Evolutionary conservation across 306 rosid species (phyloP), one percentile per base, ranked within the genome.

Genomic region (Castanea mollissima): DNA sequence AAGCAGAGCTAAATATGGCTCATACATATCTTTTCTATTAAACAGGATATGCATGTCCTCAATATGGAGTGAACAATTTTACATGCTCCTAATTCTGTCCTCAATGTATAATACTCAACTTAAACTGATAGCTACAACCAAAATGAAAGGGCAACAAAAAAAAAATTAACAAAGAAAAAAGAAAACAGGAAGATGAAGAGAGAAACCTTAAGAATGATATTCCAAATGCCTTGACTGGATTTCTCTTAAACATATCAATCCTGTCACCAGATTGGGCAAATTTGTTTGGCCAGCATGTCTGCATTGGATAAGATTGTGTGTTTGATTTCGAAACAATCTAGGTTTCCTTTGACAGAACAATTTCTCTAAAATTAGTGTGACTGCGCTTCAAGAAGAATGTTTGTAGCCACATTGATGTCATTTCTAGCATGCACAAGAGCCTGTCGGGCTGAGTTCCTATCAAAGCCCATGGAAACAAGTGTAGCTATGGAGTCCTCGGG

Each of bases 401-500:
- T 90, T n/a, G 99, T 93, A 4, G 99, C 99, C 79, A 87, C 78
- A 83, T 89, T 93, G 82, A 96, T 85, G 13, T 96, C 98, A 38
- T 96, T 96, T 86, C 97, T 83, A 15, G 99, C 98, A 71, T 88
- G 99, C 88, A 89, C 88, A 31, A 96, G 89, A 6, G 99, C 99
- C 85, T 96, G 99, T 82, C 97, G 88, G 16, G 98, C 99, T n/a
- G 92, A 83, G 82, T 84, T 84, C 83, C 96, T 88, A 85, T 96
- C 98, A 73, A 96, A 96, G 13, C 99, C 99, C 99, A 96, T 96
- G 2, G 99, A 91, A 49, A 93, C 92, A 20, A 96, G 91, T 14
- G 98, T 96, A 0, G 86, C 86, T 75, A 96, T 90, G 1, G 98
- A 80, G 78, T 87, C 96, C 85, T 96, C 99, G 0, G 90, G 67